These are phyloP conservation scores for Trametes maxima DNA, from an alignment of 768 basidiomycete genomes.

Conservation along the genomic window DNA sequence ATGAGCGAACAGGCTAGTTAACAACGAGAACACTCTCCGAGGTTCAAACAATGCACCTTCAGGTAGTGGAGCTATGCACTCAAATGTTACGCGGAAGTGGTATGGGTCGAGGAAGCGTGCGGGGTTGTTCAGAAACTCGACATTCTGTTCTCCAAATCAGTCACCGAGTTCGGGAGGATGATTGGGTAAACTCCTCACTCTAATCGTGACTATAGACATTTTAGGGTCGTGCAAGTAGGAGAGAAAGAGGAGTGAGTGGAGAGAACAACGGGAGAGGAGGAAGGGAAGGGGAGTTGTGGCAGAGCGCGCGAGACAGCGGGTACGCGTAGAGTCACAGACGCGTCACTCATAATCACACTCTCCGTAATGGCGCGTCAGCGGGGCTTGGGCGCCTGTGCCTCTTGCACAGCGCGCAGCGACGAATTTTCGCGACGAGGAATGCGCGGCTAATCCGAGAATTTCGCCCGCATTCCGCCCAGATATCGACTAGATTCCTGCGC, in stretches of 20 bases:
- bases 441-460: too few species aligned
- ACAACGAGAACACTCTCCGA: not conserved
- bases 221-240: not conserved
- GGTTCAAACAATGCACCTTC: slow-evolving; percentile 59
- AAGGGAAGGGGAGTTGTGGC: not conserved
- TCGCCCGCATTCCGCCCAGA: too few species aligned
- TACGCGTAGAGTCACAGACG: slow-evolving; percentile 25
- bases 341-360: not conserved
- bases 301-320: not conserved
- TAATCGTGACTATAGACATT: slow-evolving; percentile 74
- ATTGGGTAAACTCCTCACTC: slow-evolving; percentile 45
- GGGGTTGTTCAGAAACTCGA: slow-evolving; percentile 91
- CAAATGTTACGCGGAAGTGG: slow-evolving; percentile 93
- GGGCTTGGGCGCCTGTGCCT: not conserved
- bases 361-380: not conserved
- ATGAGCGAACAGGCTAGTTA: not conserved
- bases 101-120: slow-evolving; percentile 91
- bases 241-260: not conserved
- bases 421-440: too few species aligned
- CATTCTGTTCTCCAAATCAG: slow-evolving; percentile 53
- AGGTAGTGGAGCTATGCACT: slow-evolving; percentile 88
- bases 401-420: too few species aligned
- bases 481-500: too few species aligned
- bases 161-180: not conserved
- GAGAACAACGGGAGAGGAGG: not conserved